Evolutionary conservation across 306 rosid genomes (phyloP), one percentile per base, ranked within the genome.

Genomic region (Argentina anserina): DNA sequence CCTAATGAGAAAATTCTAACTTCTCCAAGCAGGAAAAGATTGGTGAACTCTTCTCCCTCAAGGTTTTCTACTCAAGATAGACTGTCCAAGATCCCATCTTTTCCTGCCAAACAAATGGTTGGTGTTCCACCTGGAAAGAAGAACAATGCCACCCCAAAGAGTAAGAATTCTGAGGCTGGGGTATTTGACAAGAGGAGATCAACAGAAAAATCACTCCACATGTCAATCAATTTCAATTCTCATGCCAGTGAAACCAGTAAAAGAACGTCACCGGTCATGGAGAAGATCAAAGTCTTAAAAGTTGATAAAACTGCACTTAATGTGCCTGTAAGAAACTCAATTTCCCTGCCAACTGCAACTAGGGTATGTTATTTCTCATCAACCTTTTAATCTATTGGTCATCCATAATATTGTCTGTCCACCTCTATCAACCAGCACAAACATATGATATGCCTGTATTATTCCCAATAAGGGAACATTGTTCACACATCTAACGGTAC

Each of bases 201-300:
- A 43, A 37, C 73, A 50, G 75, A 71, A 53, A 81, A 76, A 47
- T 84, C 91, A 50, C 83, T 84, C 42, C 81, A 84, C 72, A 78
- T 72, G 90, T 89, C 98, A 28, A 67, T 76, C 59, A 78, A 84
- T 55, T 81, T 84, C 70, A 73, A 83, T 49, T 78, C 91, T 45
- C 36, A 72, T 6, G 13, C 73, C 25, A 68, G 74, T 65, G 80
- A 85, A 79, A 75, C 81, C 50, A 83, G 81, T 50, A 89, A 82
- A 78, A 69, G 70, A 41, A 49, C 73, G 65, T 50, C 75, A 58
- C 78, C 84, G 49, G 55, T 72, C 70, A 55, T 45, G 52, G 81
- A 82, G 69, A 81, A 76, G 65, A 81, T 78, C 18, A 83, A 69
- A 83, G 76, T 67, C 39, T 78, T 39, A 34, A 85, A 70, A 69